phyloP scores from a whole-genome alignment of 1,139 yeast species.

The Chernovozyma aurita region DNA sequence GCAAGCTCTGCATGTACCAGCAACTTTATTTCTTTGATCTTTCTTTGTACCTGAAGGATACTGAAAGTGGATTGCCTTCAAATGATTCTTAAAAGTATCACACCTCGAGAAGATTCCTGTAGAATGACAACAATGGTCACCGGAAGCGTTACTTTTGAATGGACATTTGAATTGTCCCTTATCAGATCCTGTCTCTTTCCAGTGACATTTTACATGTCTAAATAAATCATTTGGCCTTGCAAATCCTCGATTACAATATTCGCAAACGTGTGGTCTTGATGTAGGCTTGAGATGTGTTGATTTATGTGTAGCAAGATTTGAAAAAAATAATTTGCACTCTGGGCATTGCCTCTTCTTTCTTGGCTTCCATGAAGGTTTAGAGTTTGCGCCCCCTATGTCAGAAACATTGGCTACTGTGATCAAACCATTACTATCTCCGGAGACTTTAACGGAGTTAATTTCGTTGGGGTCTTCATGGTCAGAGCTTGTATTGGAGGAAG shows the following conservation, averaged over 20 bases:
- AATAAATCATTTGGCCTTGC: conserved; percentile 83
- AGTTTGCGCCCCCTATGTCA: not conserved
- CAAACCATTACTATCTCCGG: not conserved
- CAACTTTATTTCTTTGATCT: conserved; percentile 61
- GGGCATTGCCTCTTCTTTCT: conserved; percentile 84
- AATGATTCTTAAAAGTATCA: conserved; percentile 87
- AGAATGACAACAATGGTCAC: conserved; percentile 61
- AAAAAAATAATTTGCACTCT: conserved; percentile 68
- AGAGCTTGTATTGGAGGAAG: conserved; percentile 1
- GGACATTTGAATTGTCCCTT: conserved; percentile 48
- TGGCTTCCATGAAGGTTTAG: conserved; percentile 33
- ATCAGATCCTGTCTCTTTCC: conserved; percentile 59
- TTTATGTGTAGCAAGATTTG: conserved; percentile 82
- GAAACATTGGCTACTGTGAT: not conserved
- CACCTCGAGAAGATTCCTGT: conserved; percentile 84
- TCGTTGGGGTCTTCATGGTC: conserved; percentile 5
- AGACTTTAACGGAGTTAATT: not conserved
- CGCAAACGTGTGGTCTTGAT: conserved; percentile 73
- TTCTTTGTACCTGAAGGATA: conserved; percentile 87
- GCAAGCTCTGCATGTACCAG: conserved; percentile 78
- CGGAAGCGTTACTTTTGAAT: conserved; percentile 25
- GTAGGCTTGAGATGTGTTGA: conserved; percentile 75
- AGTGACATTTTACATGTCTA: conserved; percentile 80
- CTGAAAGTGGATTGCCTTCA: conserved; percentile 84
- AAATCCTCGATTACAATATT: conserved; percentile 76